Evolutionary conservation across 1,139 yeast species (phyloP).

Genomic region (Suhomyces bolitotheri): DNA sequence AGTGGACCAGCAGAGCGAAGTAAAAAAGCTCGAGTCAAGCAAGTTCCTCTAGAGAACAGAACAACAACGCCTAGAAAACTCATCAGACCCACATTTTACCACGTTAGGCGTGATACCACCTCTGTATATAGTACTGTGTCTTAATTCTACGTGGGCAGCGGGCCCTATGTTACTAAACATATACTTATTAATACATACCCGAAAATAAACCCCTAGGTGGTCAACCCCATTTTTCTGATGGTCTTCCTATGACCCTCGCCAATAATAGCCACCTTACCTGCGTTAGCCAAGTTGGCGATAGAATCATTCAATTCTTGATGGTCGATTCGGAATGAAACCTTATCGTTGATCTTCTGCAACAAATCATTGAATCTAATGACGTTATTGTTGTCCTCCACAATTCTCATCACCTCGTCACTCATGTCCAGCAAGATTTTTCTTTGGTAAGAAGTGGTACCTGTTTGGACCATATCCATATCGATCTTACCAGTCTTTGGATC

Average conservation of each 20-base stretch:
- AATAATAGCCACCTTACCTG: slow-evolving; percentile 67
- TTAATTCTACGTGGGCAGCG: too few species aligned
- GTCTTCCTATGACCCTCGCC: slow-evolving; percentile 77
- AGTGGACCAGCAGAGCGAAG: too few species aligned
- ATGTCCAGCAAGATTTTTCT: slow-evolving; percentile 77
- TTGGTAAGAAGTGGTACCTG: slow-evolving; percentile 91
- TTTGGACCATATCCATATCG: slow-evolving; percentile 95
- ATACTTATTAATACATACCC: too few species aligned
- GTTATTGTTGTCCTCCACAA: slow-evolving; percentile 43
- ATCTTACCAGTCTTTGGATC: slow-evolving; percentile 96
- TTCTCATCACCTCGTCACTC: slow-evolving; percentile 55
- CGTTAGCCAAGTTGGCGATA: slow-evolving; percentile 68
- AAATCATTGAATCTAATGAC: slow-evolving; percentile 63
- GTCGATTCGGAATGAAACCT: slow-evolving; percentile 68
- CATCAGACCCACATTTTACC: too few species aligned
- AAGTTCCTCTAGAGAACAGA: slow-evolving; percentile 22
- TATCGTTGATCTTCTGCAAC: slow-evolving; percentile 64
- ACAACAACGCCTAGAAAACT: too few species aligned
- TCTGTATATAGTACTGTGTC: too few species aligned
- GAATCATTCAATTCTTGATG: slow-evolving; percentile 69
- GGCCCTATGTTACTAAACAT: too few species aligned
- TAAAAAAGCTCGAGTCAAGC: slow-evolving; percentile 15
- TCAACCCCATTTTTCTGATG: slow-evolving; percentile 50
- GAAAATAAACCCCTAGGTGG: slow-evolving; percentile 7
- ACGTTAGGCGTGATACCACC: too few species aligned